Evolutionary conservation across 2,329 filamentous ascomycete genomes (phyloP), one percentile per base, ranked within the genome.

Genomic region (Aspergillus fijiensis): DNA sequence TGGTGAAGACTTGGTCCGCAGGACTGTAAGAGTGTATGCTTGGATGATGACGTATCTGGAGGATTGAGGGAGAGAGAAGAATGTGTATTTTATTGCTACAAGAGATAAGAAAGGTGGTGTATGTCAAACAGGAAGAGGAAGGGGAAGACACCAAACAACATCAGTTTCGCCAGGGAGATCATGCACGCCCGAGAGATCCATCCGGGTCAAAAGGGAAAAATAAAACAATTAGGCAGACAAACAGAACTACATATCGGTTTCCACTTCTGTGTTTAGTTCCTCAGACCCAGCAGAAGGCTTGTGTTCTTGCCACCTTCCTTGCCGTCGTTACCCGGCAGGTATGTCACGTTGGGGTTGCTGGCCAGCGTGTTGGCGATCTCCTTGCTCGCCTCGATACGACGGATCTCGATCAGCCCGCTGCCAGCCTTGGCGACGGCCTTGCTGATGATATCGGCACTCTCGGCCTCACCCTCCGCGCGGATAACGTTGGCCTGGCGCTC

Each of bases 401-500:
- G 85, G 78, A 99, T 98, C 86, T 95, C 88, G 67, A 99, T 90
- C 71, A 99, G 83, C 49, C 95, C 95, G 77, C 96, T 94, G 67
- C 95, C 95, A 60, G 87, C 86, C 87, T 96, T 97, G 68, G 91
- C 88, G 69, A 99, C 93, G 21, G 94, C 94, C 82, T 89, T 95
- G 80, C 87, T 89, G 76, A 99, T 98, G 65, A 92, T 96, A 58
- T 99, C 95, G 52, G 95, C 95, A 71, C 89, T 91, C 85, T 98
- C 94, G 68, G 94, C 94, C 81, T 99, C 95, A 76, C 95, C 95
- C 85, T 99, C 95, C 55, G 95, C 95, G 59, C 95, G 87, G 79
- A 99, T 99, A 72, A 99, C 95, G 81, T 95, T 98, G 70, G 95
- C 95, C 82, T 99, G 95, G 72, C 95, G 86, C 83, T 99, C 95